Conservation (phyloP, 2,329 filamentous ascomycete species). For the Alternaria sp. region DNA sequence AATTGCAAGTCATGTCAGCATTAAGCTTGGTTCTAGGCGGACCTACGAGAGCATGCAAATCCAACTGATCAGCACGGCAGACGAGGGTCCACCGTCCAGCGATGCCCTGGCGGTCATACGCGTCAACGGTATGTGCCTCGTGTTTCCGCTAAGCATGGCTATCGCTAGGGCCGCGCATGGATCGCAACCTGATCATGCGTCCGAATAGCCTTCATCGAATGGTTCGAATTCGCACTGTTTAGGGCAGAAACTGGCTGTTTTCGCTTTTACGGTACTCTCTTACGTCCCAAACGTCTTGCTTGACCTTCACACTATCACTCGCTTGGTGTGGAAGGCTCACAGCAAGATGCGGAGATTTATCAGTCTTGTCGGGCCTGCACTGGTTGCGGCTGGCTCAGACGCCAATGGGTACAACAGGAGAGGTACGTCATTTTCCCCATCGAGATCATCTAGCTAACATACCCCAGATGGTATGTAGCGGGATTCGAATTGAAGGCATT, state of each 20-base stretch:
- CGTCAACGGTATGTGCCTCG: slow-evolving; percentile 26
- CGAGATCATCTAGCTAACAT: slow-evolving; percentile 9
- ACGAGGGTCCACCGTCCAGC: slow-evolving; percentile 5
- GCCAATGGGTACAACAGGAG: slow-evolving; percentile 14
- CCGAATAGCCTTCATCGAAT: slow-evolving; percentile 8
- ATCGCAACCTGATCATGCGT: slow-evolving; percentile 24
- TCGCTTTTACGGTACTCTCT: slow-evolving; percentile 2
- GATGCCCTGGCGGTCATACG: slow-evolving; percentile 10
- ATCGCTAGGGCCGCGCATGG: slow-evolving; percentile 30
- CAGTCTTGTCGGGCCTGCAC: slow-evolving; percentile 21
- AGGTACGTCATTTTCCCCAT: slow-evolving; percentile 24
- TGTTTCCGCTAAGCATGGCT: slow-evolving; percentile 18
- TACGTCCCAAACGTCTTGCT: slow-evolving; percentile 13
- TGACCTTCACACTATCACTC: slow-evolving; percentile 28
- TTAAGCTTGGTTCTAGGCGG: neutral
- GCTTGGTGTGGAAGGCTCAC: slow-evolving; percentile 21
- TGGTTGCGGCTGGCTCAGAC: slow-evolving; percentile 23
- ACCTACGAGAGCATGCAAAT: neutral
- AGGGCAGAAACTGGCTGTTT: slow-evolving; percentile 9
- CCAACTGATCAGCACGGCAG: slow-evolving; percentile 35
- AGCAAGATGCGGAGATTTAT: slow-evolving; percentile 32
- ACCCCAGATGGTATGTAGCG: slow-evolving; percentile 25
- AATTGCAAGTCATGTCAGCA: neutral
- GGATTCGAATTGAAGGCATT: neutral
- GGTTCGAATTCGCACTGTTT: slow-evolving; percentile 5